Conservation (phyloP, 129 eudicot genomes). For the Oenanthe sinensis region DNA sequence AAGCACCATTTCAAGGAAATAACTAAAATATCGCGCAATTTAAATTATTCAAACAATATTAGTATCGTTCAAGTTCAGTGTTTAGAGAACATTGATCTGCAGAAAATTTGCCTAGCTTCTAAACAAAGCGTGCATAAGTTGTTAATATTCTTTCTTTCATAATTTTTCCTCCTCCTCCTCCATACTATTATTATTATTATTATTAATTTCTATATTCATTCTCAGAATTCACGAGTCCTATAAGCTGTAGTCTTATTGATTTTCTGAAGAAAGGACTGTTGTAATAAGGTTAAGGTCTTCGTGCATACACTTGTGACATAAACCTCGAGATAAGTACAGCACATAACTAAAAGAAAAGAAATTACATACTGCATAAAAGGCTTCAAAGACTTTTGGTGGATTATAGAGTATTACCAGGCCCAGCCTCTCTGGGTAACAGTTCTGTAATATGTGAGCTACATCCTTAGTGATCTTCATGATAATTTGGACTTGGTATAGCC, state of each 20-base stretch:
- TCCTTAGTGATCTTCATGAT: constrained; percentile 13
- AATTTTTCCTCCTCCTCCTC: no score
- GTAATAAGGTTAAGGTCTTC: background rate
- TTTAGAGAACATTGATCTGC: background rate
- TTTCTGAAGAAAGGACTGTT: background rate
- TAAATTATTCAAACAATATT: no score
- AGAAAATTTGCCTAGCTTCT: background rate
- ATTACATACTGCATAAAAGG: constrained; percentile 13
- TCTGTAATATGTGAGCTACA: constrained; percentile 16
- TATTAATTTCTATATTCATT: no score
- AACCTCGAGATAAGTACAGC: background rate
- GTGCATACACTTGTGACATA: background rate
- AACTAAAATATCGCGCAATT: no score
- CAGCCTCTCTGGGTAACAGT: constrained; percentile 24
- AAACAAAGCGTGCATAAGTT: no score
- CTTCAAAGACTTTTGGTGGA: constrained; percentile 19
- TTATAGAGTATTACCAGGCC: constrained; percentile 19
- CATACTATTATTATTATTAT: no score
- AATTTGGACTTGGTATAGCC: constrained; percentile 21
- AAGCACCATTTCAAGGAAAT: background rate
- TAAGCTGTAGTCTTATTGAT: background rate
- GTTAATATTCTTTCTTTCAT: no score
- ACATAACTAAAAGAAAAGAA: background rate
- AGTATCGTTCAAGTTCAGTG: background rate
- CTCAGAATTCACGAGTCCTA: background rate